These are phyloP conservation scores for Rubroboletus pulcherrimus DNA, from an alignment of 768 basidiomycete genomes.

Conservation along the genomic window DNA sequence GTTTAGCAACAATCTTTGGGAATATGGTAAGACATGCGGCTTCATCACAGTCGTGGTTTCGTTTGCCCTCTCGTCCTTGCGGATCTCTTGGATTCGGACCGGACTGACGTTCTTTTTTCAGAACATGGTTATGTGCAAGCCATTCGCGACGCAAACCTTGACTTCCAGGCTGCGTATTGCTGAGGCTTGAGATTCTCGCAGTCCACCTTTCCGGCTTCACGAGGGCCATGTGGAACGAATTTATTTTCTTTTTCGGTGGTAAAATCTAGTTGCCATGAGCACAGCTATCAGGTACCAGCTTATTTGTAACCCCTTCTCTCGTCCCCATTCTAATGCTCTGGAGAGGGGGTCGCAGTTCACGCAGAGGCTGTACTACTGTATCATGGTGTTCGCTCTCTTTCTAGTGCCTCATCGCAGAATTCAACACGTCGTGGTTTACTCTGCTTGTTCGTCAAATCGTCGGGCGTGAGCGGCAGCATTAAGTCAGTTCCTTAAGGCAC, in stretches of 20 bases:
- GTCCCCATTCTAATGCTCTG: not conserved
- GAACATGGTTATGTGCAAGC: slow-evolving; percentile 67
- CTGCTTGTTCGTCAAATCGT: not conserved
- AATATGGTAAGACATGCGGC: slow-evolving; percentile 45
- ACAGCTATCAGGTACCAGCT: not conserved
- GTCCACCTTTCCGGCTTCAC: not conserved
- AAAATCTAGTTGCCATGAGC: not conserved
- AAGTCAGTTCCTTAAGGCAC: no score
- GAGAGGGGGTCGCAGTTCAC: not conserved
- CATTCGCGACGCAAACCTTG: slow-evolving; percentile 37
- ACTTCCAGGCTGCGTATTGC: slow-evolving; percentile 36
- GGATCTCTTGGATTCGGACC: not conserved
- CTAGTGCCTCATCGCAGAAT: not conserved
- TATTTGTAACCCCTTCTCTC: not conserved
- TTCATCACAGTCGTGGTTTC: not conserved
- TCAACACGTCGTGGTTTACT: not conserved
- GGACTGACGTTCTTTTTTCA: slow-evolving; percentile 16
- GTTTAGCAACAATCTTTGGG: slow-evolving; percentile 51
- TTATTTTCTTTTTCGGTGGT: not conserved
- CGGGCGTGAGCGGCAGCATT: not conserved
- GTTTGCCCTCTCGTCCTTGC: not conserved
- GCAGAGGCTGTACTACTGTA: not conserved
- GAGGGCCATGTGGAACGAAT: not conserved
- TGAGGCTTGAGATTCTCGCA: slow-evolving; percentile 8
- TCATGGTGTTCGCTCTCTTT: not conserved